Percentiles rank a stretch among this genome's conserved stretches.
phyloP scores from a whole-genome alignment of 306 rosid genomes.

The Cajanus cajan region DNA sequence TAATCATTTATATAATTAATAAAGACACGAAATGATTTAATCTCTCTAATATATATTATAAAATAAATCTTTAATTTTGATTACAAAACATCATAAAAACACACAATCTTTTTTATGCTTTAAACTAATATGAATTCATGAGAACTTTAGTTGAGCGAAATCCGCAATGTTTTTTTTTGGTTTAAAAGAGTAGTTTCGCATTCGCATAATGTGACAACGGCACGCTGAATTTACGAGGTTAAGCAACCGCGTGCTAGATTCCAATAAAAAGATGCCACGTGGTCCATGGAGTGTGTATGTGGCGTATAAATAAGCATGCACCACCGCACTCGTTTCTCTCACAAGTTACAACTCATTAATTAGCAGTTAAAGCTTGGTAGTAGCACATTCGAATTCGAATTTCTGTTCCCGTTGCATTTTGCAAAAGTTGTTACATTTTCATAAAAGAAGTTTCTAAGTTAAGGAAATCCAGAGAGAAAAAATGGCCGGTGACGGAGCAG shows the following conservation, averaged over 20 bases:
- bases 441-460: background rate
- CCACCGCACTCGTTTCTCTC: background rate
- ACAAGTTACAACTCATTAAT: background rate
- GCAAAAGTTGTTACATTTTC: background rate
- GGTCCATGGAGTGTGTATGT: background rate
- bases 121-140: background rate
- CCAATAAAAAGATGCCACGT: conserved; percentile 31
- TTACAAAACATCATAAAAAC: no score
- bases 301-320: conserved; percentile 29
- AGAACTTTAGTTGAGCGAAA: background rate
- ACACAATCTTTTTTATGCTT: no score
- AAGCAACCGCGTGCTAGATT: conserved; percentile 37
- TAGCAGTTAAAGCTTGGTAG: background rate
- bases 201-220: background rate
- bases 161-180: background rate
- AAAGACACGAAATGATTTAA: no score
- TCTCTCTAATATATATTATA: no score
- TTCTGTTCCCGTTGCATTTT: background rate
- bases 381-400: background rate
- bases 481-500: conserved; percentile 44
- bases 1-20: no score
- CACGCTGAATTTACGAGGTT: conserved; percentile 22
- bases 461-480: background rate
- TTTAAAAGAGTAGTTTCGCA: background rate
- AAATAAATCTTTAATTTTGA: no score